These are phyloP conservation scores for Phoenix dactylifera DNA, from an alignment of 176 grass and related monocot species.

Conservation along the genomic window DNA sequence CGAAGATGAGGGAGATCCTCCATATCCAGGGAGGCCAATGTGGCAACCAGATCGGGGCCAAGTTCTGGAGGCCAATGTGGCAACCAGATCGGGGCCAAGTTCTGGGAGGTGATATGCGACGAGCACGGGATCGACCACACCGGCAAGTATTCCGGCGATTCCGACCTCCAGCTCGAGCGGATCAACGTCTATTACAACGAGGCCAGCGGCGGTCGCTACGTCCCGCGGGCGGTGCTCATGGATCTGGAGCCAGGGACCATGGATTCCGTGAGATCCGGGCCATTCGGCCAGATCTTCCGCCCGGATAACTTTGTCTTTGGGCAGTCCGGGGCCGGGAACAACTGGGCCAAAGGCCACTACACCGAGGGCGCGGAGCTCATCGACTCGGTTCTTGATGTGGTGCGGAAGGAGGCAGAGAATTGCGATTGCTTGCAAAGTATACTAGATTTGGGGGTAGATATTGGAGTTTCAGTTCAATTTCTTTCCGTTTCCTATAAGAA, in stretches of 20 bases:
- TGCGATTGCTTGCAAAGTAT: too few species aligned
- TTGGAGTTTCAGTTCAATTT: too few species aligned
- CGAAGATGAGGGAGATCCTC: slow-evolving; percentile 18
- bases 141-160: slow-evolving; percentile 10
- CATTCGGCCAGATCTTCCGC: slow-evolving; percentile 13
- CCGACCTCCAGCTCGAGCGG: slow-evolving; percentile 13
- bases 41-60: slow-evolving; percentile 23
- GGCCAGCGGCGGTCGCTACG: slow-evolving; percentile 10
- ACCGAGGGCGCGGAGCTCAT: slow-evolving; percentile 18
- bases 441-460: too few species aligned
- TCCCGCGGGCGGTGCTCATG: slow-evolving; percentile 17
- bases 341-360: slow-evolving; percentile 17
- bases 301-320: slow-evolving; percentile 18
- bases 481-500: too few species aligned
- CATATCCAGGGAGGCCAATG: slow-evolving; percentile 18
- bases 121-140: slow-evolving; percentile 15
- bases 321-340: slow-evolving; percentile 17
- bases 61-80: too few species aligned
- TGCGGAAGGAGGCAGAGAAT: too few species aligned
- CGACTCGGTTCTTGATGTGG: slow-evolving; percentile 2
- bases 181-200: slow-evolving; percentile 19
- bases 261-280: slow-evolving; percentile 15
- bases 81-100: too few species aligned
- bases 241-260: slow-evolving; percentile 18
- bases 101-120: slow-evolving; percentile 22